phyloP scores from a whole-genome alignment of 768 basidiomycete species.

The Psilocybe cyanescens region DNA sequence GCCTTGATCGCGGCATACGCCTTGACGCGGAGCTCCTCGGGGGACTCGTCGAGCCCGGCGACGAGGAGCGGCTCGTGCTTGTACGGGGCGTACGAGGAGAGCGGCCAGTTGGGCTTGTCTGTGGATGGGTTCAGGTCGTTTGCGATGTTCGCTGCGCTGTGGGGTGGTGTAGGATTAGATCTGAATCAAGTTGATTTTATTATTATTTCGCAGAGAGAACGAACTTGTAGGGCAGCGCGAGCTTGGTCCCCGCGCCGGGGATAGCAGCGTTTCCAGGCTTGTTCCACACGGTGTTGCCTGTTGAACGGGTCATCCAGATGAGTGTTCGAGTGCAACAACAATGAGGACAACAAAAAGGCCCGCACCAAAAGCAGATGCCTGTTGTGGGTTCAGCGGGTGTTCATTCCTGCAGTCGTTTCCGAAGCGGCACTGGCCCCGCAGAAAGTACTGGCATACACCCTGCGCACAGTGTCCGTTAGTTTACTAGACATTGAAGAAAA shows the following conservation, averaged over 20 bases:
- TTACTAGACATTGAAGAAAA: not conserved
- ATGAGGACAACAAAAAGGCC: not conserved
- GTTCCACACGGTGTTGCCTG: not conserved
- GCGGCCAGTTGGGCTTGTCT: conserved; percentile 80
- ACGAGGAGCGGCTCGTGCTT: conserved; percentile 76
- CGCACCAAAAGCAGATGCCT: conserved; percentile 35
- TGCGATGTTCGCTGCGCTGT: conserved; percentile 64
- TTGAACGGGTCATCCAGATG: too few species aligned
- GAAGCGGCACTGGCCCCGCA: conserved; percentile 68
- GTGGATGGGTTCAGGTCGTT: conserved; percentile 59
- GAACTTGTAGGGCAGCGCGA: conserved; percentile 26
- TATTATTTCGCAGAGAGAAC: not conserved
- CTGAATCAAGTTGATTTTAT: too few species aligned
- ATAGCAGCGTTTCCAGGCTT: conserved; percentile 11
- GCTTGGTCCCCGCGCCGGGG: conserved; percentile 23
- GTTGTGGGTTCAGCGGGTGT: conserved; percentile 49
- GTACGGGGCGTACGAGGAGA: conserved; percentile 78
- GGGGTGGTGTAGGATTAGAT: too few species aligned
- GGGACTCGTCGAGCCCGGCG: conserved; percentile 68
- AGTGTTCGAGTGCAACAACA: too few species aligned
- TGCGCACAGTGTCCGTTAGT: conserved; percentile 20
- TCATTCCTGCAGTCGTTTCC: conserved; percentile 69
- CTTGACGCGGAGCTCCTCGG: conserved; percentile 77
- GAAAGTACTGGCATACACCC: conserved; percentile 65
- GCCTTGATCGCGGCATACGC: conserved; percentile 58